These are phyloP conservation scores for Paramecium biaurelia DNA, from an alignment of 73 alveolate genomes.

Conservation along the genomic window DNA sequence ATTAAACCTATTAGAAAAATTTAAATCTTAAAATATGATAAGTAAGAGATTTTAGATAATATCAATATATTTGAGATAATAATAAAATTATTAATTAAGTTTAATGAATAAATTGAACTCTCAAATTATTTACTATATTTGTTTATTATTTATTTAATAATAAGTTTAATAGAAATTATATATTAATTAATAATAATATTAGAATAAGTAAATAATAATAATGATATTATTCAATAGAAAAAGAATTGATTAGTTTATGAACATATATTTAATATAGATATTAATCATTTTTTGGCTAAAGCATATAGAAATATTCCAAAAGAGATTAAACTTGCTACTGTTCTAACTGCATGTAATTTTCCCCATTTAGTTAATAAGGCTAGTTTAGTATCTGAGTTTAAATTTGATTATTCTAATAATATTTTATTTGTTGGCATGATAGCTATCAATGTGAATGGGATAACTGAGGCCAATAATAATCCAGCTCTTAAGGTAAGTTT, in stretches of 20 bases:
- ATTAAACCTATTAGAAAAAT: not conserved
- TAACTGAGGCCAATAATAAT: not conserved
- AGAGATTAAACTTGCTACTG: constrained; percentile 27
- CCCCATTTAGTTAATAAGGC: constrained; percentile 14
- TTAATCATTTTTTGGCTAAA: not conserved
- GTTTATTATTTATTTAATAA: no score
- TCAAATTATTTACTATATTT: no score
- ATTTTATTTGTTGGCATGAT: constrained; percentile 36
- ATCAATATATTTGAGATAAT: no score
- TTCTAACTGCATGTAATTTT: constrained; percentile 46
- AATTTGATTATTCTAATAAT: not conserved
- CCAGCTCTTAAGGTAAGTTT: constrained; percentile 30
- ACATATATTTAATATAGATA: not conserved
- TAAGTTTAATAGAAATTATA: no score
- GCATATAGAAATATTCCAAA: constrained; percentile 30
- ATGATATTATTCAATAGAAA: no score
- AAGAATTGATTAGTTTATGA: not conserved
- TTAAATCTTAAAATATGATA: no score
- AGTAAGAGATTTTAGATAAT: no score
- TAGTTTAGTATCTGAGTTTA: not conserved
- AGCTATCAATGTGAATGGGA: constrained; percentile 31
- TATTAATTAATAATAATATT: no score
- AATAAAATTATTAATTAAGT: no score
- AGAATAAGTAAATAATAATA: no score
- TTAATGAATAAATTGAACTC: no score